Conservation (phyloP, 2,329 filamentous ascomycete genomes). For the Colletotrichum sp. region DNA sequence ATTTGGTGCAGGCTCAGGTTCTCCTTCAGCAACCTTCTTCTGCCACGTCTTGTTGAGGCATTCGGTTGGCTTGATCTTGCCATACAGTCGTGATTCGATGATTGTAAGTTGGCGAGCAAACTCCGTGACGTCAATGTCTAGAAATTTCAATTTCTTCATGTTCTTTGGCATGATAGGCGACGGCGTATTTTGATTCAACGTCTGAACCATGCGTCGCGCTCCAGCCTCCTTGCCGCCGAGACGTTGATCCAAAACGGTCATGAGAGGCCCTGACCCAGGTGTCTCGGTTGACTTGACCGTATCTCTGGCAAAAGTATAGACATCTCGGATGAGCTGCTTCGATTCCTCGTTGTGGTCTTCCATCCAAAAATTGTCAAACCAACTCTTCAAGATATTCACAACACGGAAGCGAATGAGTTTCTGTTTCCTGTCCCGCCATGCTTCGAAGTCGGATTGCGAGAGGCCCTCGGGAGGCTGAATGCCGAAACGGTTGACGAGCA, state of each 20-base stretch:
- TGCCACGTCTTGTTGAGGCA: slow-evolving; percentile 99
- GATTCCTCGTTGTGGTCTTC: slow-evolving; percentile 87
- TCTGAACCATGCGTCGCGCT: slow-evolving; percentile 85
- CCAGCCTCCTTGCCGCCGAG: slow-evolving; percentile 87
- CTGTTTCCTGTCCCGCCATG: slow-evolving; percentile 93
- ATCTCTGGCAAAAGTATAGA: slow-evolving; percentile 90
- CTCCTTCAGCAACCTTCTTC: slow-evolving; percentile 85
- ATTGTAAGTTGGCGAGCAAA: slow-evolving; percentile 98
- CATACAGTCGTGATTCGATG: slow-evolving; percentile 92
- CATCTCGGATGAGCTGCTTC: slow-evolving; percentile 83
- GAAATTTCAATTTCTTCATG: slow-evolving; percentile 98
- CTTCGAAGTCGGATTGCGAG: slow-evolving; percentile 75
- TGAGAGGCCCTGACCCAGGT: slow-evolving; percentile 82
- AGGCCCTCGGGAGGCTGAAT: slow-evolving; percentile 90
- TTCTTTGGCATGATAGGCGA: slow-evolving; percentile 95
- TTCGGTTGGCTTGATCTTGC: slow-evolving; percentile 94
- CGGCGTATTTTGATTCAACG: slow-evolving; percentile 81
- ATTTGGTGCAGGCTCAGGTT: slow-evolving; percentile 87
- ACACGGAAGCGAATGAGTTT: slow-evolving; percentile 95
- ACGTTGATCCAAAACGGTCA: slow-evolving; percentile 87
- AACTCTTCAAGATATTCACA: slow-evolving; percentile 96
- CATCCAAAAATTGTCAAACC: slow-evolving; percentile 99
- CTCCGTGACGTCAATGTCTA: slow-evolving; percentile 94
- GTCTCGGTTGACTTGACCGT: slow-evolving; percentile 94
- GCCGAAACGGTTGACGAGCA: slow-evolving; percentile 89